Conservation (phyloP, 176 grass and related monocot genomes). For the Oryza meridionalis region DNA sequence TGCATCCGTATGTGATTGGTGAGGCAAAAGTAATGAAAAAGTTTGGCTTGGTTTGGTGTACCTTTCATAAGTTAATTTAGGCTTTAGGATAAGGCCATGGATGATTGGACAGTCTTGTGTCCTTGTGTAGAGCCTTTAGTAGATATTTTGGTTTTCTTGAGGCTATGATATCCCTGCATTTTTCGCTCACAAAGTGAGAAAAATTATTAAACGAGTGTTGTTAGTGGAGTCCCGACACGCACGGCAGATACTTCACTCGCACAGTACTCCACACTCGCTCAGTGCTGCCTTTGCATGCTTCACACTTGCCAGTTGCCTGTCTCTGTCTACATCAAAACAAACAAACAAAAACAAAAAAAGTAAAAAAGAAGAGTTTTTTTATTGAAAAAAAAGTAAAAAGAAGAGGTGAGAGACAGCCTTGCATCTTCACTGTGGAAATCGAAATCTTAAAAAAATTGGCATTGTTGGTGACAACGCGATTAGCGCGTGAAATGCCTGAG, state of each 20-base stretch:
- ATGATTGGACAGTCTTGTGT: background rate
- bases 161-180: background rate
- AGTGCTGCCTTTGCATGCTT: background rate
- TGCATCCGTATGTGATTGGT: background rate
- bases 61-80: background rate
- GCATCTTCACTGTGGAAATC: background rate
- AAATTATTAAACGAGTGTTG: background rate
- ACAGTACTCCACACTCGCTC: background rate
- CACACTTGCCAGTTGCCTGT: background rate
- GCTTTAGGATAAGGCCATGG: background rate
- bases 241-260: background rate
- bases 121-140: background rate
- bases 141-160: background rate
- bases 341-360: background rate
- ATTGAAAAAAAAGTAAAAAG: too few species aligned
- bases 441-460: background rate
- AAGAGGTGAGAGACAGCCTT: background rate
- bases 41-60: background rate
- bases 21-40: background rate
- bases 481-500: background rate
- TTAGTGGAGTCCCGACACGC: background rate
- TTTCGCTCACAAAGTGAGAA: background rate
- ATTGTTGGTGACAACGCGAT: background rate
- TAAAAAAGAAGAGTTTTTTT: background rate
- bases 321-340: background rate